Evolutionary conservation across 148 eudicot genomes (phyloP).

Genomic region (Cornus kousa): DNA sequence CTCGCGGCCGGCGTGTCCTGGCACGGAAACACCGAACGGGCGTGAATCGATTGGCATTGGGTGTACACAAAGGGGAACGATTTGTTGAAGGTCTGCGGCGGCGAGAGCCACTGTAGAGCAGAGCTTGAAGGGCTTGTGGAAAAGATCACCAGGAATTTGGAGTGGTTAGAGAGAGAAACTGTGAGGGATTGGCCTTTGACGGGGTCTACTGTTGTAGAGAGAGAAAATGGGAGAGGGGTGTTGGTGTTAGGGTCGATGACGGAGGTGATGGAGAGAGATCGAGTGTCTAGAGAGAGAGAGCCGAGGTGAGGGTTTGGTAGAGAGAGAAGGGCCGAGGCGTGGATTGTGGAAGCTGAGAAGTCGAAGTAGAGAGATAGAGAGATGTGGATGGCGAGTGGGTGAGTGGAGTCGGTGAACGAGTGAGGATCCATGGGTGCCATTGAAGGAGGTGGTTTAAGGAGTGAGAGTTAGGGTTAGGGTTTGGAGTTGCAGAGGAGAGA

Average conservation of each 20-base stretch:
- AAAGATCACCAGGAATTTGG: slow-evolving; percentile 24
- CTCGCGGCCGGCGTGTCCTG: slow-evolving; percentile 95
- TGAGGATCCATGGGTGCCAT: slow-evolving; percentile 56
- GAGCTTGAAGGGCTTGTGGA: slow-evolving; percentile 37
- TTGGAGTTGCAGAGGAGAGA: background rate
- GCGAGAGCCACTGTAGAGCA: slow-evolving; percentile 88
- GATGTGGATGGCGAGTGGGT: slow-evolving; percentile 55
- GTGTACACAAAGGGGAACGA: slow-evolving; percentile 74
- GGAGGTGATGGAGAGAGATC: slow-evolving; percentile 47
- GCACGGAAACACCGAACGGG: slow-evolving; percentile 81
- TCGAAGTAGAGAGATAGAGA: slow-evolving; percentile 47
- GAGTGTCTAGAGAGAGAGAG: slow-evolving; percentile 43
- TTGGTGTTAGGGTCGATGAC: slow-evolving; percentile 26
- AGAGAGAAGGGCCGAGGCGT: slow-evolving; percentile 37
- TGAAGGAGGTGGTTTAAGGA: background rate
- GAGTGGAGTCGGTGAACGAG: slow-evolving; percentile 47
- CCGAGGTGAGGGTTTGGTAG: slow-evolving; percentile 33
- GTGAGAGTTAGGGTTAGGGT: background rate
- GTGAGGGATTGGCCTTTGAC: slow-evolving; percentile 40
- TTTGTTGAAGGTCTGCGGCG: slow-evolving; percentile 77
- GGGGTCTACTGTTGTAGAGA: slow-evolving; percentile 35
- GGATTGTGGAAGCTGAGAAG: slow-evolving; percentile 43
- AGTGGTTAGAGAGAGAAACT: slow-evolving; percentile 30
- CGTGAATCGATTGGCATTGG: slow-evolving; percentile 92
- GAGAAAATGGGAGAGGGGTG: slow-evolving; percentile 45